Conservation (phyloP, 1,284 basidiomycete species). For the Ganoderma sp. region DNA sequence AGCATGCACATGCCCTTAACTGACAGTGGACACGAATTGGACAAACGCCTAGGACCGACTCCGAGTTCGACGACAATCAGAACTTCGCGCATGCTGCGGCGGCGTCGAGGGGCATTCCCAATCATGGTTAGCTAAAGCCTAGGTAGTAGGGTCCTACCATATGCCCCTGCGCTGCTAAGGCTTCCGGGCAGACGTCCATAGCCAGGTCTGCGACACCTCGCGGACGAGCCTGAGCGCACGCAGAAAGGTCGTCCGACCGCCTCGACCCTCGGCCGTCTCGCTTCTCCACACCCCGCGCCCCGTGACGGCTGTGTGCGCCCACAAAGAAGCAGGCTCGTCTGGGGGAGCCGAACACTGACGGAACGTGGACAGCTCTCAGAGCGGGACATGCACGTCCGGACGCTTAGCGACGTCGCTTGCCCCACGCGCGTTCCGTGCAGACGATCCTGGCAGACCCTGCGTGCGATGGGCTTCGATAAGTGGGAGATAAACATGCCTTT, state of each 20-base stretch:
- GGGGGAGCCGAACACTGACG: background rate
- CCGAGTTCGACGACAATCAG: background rate
- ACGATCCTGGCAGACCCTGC: slow-evolving; percentile 7
- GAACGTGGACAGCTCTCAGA: background rate
- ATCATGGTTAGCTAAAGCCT: background rate
- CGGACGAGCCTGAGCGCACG: background rate
- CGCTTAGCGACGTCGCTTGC: background rate
- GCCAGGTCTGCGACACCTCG: background rate
- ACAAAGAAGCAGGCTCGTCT: background rate
- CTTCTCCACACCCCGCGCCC: background rate
- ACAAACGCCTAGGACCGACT: background rate
- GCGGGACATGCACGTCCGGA: background rate
- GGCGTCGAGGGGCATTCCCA: background rate
- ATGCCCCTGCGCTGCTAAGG: background rate
- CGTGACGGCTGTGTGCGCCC: background rate
- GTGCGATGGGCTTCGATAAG: slow-evolving; percentile 26
- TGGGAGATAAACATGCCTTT: slow-evolving; percentile 25
- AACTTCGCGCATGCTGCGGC: background rate
- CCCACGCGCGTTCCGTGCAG: background rate
- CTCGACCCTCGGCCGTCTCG: background rate
- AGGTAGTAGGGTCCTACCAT: background rate
- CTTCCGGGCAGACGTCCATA: background rate
- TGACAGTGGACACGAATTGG: background rate
- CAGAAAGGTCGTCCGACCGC: background rate
- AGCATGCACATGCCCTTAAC: background rate